Percentiles rank a stretch among this genome's conserved stretches.
These are phyloP conservation scores for Penicillium longicatenatum DNA, from an alignment of 495 filamentous ascomycete genomes.

Conservation along the genomic window DNA sequence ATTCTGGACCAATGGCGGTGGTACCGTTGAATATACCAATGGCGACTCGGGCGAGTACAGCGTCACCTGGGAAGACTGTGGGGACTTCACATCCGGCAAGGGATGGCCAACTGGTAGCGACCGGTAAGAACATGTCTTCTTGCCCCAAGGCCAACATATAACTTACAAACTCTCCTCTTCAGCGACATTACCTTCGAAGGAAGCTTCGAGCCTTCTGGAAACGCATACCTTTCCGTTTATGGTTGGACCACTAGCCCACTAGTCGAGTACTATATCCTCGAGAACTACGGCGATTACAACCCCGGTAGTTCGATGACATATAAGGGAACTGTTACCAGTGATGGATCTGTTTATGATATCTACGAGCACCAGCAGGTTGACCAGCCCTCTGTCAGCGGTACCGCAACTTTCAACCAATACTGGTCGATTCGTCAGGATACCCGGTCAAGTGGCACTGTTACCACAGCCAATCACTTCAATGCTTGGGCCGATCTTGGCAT, in stretches of 20 bases:
- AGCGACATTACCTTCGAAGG: conserved; percentile 58
- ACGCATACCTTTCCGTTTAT: conserved; percentile 62
- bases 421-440: conserved; percentile 59
- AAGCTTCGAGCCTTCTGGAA: conserved; percentile 56
- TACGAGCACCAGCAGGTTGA: conserved; percentile 59
- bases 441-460: conserved; percentile 56
- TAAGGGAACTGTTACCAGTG: conserved; percentile 57
- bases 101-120: conserved; percentile 58
- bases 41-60: conserved; percentile 57
- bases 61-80: conserved; percentile 52
- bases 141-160: background rate
- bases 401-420: conserved; percentile 62
- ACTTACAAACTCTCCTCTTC: background rate
- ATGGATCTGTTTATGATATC: conserved; percentile 67
- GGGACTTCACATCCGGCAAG: conserved; percentile 65
- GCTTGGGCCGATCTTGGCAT: conserved; percentile 57
- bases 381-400: conserved; percentile 61
- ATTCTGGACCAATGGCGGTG: conserved; percentile 62
- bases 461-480: conserved; percentile 60
- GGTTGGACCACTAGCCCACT: conserved; percentile 64
- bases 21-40: conserved; percentile 59
- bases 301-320: conserved; percentile 46
- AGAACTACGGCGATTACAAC: conserved; percentile 58
- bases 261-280: conserved; percentile 67
- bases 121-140: conserved; percentile 28